Base-by-base conservation (phyloP, 2,329 filamentous ascomycete species). In the Sphaceloma murrayae region DNA sequence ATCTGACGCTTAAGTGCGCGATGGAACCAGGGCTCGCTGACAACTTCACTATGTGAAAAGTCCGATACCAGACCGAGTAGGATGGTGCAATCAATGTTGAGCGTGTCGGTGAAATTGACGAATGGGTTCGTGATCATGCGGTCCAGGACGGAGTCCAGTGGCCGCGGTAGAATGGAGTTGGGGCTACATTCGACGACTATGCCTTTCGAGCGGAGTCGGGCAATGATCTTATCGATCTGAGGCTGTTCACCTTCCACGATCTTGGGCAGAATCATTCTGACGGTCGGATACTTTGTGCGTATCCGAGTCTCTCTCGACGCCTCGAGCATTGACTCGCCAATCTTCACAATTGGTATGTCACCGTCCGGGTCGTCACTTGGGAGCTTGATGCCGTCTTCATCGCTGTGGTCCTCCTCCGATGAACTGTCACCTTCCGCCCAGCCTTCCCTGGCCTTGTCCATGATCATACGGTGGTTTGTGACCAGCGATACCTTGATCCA, bases 41-140 rank as follows among this genome's bases (percentile, higher is more conserved):
- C 54, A 19, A 66, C 64, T 27, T 62, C 56, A 24, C 63, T 62
- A 56, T 87, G 80, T 2, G 79, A 82, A 18, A 87, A 76, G 53
- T 88, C 83, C 0, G 82, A 85, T 1, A 81, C 74, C 2, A 87
- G 65, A 3, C 81, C 82, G 4, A 88, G 71, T 4, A 88, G 69
- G 34, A 85, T 74, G 1, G 82, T 85, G 44, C 76, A 79, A 58
- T 81, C 78, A 45, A 81, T 69, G 54, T 81, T 78, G 19, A 80
- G 53, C 0, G 61, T 66, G 4, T 58, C 49, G 2, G 66, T 61
- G 45, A 69, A 63, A 3, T 49, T 46, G 2, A 55, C 48, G 34
- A 62, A 60, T 1, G 63, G 61, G 44, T 67, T 58, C n/a, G 61
- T 54, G 11, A 59, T 58, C 53, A 71, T 58, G 30, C 48, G 49